phyloP scores from a whole-genome alignment of 352 stramenopile genomes.

The Phytopythium helicoides region DNA sequence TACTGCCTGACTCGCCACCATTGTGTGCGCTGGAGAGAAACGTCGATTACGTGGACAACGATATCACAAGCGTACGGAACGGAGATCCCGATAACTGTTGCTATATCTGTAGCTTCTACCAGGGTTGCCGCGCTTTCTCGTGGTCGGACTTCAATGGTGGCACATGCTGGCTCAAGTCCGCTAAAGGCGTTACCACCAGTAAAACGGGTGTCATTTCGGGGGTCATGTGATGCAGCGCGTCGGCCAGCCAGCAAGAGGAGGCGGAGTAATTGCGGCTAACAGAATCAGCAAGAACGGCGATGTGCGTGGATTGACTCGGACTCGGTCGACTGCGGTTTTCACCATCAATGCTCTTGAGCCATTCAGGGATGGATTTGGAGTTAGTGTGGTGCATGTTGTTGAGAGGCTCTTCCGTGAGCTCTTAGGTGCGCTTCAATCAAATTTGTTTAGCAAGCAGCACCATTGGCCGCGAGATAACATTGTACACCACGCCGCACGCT shows the following conservation, averaged over 20 bases:
- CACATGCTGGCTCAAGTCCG: slow-evolving; percentile 47
- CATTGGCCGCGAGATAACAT: no score
- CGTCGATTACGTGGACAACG: slow-evolving; percentile 22
- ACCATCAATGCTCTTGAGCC: no score
- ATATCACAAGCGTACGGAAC: slow-evolving; percentile 17
- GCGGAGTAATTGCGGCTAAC: no score
- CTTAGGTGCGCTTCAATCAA: background rate
- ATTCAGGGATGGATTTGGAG: no score
- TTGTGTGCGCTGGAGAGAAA: slow-evolving; percentile 17
- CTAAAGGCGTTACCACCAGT: slow-evolving; percentile 12
- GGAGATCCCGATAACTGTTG: slow-evolving; percentile 21
- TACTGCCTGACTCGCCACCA: slow-evolving; percentile 14
- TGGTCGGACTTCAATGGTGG: slow-evolving; percentile 21
- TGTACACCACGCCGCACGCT: no score
- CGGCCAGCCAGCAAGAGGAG: no score
- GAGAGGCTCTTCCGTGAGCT: no score
- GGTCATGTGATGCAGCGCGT: slow-evolving; percentile 8
- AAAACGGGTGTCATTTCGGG: slow-evolving; percentile 26
- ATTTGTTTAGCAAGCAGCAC: no score
- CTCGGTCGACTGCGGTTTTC: no score
- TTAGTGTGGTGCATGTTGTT: no score
- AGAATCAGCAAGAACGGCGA: no score
- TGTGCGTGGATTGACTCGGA: no score
- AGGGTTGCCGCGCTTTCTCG: slow-evolving; percentile 23
- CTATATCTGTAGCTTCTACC: slow-evolving; percentile 13